Percentiles rank a stretch among this genome's conserved stretches.
Evolutionary conservation across 164 flowering plant genomes (phyloP).

Genomic region (Stephania cephalantha): DNA sequence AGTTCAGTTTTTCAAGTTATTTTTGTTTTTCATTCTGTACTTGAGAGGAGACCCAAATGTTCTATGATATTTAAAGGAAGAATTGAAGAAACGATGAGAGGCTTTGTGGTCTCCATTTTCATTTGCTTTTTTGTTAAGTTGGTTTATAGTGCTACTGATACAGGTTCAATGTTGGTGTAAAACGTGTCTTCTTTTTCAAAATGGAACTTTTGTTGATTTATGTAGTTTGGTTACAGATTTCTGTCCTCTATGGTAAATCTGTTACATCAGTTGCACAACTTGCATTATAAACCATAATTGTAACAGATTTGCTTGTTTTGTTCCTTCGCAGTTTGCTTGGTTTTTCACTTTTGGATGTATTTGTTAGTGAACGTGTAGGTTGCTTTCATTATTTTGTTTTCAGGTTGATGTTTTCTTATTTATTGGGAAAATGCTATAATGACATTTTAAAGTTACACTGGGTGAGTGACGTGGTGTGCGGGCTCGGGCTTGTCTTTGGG

Average conservation of each 20-base stretch:
- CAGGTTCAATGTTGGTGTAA: not conserved
- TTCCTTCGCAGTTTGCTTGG: not conserved
- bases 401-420: too few relatives aligned
- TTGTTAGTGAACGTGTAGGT: too few relatives aligned
- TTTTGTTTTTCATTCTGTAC: not conserved
- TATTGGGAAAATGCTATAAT: too few relatives aligned
- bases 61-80: not conserved
- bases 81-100: not conserved
- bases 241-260: not conserved
- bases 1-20: not conserved
- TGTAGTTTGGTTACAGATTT: not conserved
- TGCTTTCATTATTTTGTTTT: too few relatives aligned
- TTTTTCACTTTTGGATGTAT: too few relatives aligned
- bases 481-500: too few relatives aligned
- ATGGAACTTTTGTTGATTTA: not conserved
- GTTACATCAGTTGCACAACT: not conserved
- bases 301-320: not conserved
- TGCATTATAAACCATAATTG: not conserved
- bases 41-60: not conserved
- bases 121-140: not conserved
- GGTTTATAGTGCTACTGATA: not conserved
- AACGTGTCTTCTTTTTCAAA: not conserved
- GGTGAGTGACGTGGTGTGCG: too few relatives aligned
- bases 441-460: too few relatives aligned
- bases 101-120: not conserved